Base-by-base conservation (phyloP, 305 asterid genomes). In the Coffea humblotiana region DNA sequence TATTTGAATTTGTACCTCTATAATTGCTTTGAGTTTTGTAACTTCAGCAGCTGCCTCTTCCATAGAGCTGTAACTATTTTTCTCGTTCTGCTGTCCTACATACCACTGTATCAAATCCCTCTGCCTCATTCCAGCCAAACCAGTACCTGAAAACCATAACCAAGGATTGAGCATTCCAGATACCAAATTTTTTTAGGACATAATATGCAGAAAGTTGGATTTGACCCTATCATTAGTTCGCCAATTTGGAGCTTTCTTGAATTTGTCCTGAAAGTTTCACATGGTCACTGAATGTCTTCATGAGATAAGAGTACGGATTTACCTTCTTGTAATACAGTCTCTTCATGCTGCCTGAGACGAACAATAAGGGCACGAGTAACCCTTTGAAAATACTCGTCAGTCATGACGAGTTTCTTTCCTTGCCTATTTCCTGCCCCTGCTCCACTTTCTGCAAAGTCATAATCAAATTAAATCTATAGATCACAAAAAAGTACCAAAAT, bases 91-190 rank as follows among this genome's bases (percentile, higher is more conserved):
- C 83, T 92, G 97, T 72, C 76, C 82, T 16, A 93, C 83, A 72
- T 90, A 95, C 99, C 99, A 92, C 45, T 91, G 91, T 75, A 95
- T 92, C 73, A 95, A 89, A 78, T 95, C 99, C 82, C 89, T 88
- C 91, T 92, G 98, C 80, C 89, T 87, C 94, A 95, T 81, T 78
- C 99, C 98, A 80, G 96, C 92, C 87, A 95, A 83, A 8, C 89
- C 98, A 40, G 89, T 77, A 81, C 94, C 95, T 89, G 32, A 78
- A 45, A 78, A 45, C 54, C 27, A 84, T 63, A 14, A 77, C 19
- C 15, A 76, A 43, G 8, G 5, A 35, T 47, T 45, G 29, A 27
- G 15, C 51, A 27, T 29, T 54, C 25, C 54, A 27, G 35, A 10
- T n/a, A 23, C 11, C 5, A 70, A 4, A 15, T 13, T 25, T 69